These are phyloP conservation scores for Scutellaria galericulata DNA, from an alignment of 257 asterid genomes.

Conservation along the genomic window DNA sequence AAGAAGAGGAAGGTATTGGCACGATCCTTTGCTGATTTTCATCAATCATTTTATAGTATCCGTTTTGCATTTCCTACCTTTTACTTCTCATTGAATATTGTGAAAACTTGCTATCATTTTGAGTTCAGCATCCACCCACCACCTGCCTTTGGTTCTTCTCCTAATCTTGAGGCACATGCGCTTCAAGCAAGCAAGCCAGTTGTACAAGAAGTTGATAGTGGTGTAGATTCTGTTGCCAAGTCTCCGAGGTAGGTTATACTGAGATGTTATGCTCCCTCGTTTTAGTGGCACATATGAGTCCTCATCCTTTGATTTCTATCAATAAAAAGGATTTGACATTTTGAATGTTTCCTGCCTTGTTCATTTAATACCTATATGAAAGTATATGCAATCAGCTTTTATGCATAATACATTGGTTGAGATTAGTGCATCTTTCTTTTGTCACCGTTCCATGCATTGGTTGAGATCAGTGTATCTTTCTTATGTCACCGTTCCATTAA, in stretches of 20 bases:
- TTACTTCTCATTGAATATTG: conserved; percentile 23
- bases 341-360: background rate
- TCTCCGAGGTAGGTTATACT: conserved; percentile 57
- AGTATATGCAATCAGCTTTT: background rate
- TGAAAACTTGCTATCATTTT: conserved; percentile 32
- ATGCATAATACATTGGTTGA: conserved; percentile 17
- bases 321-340: conserved; percentile 4
- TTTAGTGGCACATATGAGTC: conserved; percentile 16
- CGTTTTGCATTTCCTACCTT: too few species aligned
- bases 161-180: conserved; percentile 96
- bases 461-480: conserved; percentile 6
- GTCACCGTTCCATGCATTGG: background rate
- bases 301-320: conserved; percentile 27
- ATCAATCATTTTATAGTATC: too few species aligned
- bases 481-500: conserved; percentile 1
- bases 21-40: background rate
- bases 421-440: conserved; percentile 2
- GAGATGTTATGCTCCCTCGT: conserved; percentile 24
- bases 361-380: conserved; percentile 3
- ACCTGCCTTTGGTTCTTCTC: conserved; percentile 98
- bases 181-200: conserved; percentile 68
- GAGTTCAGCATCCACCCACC: conserved; percentile 88
- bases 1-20: conserved; percentile 54
- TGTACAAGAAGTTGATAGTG: conserved; percentile 60
- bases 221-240: conserved; percentile 45